Conservation (phyloP, 495 filamentous ascomycete species). For the Penicillium atrosanguineum region DNA sequence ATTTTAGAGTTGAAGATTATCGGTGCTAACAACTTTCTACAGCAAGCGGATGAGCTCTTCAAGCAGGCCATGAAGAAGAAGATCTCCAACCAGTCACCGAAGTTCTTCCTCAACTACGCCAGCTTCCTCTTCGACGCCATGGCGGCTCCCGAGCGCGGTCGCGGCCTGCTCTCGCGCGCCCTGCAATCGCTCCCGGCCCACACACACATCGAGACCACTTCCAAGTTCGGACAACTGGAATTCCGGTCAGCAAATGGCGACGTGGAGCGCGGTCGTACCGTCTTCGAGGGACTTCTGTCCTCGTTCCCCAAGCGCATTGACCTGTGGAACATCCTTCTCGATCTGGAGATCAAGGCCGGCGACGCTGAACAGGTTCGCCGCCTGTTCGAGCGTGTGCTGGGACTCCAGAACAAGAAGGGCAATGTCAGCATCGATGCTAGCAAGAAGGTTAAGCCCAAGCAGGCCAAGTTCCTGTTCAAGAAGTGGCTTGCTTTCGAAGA, state of each 20-base stretch:
- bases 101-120: slow-evolving; percentile 92
- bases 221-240: slow-evolving; percentile 86
- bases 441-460: slow-evolving; percentile 61
- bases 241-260: slow-evolving; percentile 82
- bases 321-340: slow-evolving; percentile 86
- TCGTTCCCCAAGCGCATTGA: slow-evolving; percentile 86
- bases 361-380: slow-evolving; percentile 65
- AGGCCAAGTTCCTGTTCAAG: slow-evolving; percentile 79
- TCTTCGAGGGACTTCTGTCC: slow-evolving; percentile 84
- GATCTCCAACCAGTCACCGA: slow-evolving; percentile 62
- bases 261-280: slow-evolving; percentile 85
- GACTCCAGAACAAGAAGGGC: slow-evolving; percentile 55
- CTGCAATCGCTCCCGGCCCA: slow-evolving; percentile 73
- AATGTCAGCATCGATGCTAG: slow-evolving; percentile 28
- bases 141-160: slow-evolving; percentile 67
- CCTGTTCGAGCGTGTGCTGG: slow-evolving; percentile 75
- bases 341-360: slow-evolving; percentile 73
- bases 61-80: slow-evolving; percentile 83
- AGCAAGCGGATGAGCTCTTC: slow-evolving; percentile 92
- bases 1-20: neutral
- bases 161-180: slow-evolving; percentile 79
- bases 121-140: slow-evolving; percentile 78
- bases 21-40: slow-evolving; percentile 33
- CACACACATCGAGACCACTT: slow-evolving; percentile 73
- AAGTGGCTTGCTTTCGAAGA: slow-evolving; percentile 81